Evolutionary conservation across 2,329 filamentous ascomycete species (phyloP).

Genomic region (Fusarium acutatum): DNA sequence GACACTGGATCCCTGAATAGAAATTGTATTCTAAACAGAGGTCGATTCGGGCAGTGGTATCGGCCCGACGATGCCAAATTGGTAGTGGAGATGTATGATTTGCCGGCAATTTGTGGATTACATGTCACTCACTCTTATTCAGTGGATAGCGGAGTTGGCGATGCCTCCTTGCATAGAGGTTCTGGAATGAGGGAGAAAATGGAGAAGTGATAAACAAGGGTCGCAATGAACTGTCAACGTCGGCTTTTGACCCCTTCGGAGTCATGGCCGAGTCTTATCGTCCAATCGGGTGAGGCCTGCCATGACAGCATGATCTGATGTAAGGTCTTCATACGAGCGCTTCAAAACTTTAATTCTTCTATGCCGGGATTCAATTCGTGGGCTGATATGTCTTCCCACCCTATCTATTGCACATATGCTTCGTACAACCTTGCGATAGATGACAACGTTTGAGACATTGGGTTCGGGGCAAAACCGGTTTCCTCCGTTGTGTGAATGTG

Average conservation of each 20-base stretch:
- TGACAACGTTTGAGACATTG: too few relatives aligned
- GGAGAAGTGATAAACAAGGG: neutral
- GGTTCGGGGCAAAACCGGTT: neutral
- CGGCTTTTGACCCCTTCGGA: neutral
- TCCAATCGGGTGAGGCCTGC: neutral
- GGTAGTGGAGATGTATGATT: neutral
- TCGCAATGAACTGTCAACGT: neutral
- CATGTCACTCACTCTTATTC: neutral
- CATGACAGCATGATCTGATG: too few relatives aligned
- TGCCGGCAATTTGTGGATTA: neutral
- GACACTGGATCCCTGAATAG: neutral
- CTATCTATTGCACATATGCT: neutral
- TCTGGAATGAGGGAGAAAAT: neutral
- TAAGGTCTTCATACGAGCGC: neutral
- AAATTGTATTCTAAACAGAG: neutral
- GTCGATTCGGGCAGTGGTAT: neutral
- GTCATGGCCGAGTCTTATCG: neutral
- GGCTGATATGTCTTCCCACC: neutral
- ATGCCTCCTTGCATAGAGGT: neutral
- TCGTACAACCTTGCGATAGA: neutral
- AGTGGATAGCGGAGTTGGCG: neutral
- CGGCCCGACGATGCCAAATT: neutral
- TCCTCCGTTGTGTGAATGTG: neutral
- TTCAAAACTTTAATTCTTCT: neutral
- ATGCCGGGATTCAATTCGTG: accelerated